A percentile compares a stretch with the other conserved stretches of the same genome.
phyloP scores from a whole-genome alignment of 208 protist genomes.

The Novymonas esmeraldas region DNA sequence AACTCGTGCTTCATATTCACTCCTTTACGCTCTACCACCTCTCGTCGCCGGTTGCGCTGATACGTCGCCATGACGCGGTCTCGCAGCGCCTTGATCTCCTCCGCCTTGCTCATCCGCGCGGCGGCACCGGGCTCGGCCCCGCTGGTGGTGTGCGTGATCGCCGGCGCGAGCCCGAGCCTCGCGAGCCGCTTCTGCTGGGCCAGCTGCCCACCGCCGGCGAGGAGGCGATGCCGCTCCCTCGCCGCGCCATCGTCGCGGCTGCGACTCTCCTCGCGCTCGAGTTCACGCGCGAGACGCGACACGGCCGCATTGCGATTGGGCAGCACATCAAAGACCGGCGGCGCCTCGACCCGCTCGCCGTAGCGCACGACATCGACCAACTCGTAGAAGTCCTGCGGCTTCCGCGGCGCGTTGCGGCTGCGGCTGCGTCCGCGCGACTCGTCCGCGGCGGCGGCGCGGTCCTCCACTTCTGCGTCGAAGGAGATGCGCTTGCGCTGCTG shows the following conservation, averaged over 20 bases:
- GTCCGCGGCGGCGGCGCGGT: slow-evolving; percentile 18
- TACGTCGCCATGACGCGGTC: slow-evolving; percentile 82
- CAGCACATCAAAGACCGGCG: slow-evolving; percentile 84
- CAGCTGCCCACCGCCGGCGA: slow-evolving; percentile 39
- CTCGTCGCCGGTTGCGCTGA: slow-evolving; percentile 55
- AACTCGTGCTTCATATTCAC: slow-evolving; percentile 86
- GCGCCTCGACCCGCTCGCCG: slow-evolving; percentile 85
- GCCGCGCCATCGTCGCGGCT: background rate
- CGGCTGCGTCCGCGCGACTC: background rate
- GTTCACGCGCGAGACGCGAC: slow-evolving; percentile 50
- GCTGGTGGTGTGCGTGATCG: slow-evolving; percentile 34
- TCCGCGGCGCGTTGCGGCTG: slow-evolving; percentile 9
- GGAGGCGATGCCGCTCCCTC: slow-evolving; percentile 28
- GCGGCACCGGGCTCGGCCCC: slow-evolving; percentile 3
- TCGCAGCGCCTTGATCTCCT: slow-evolving; percentile 79
- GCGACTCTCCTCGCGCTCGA: slow-evolving; percentile 30
- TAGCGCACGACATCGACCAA: slow-evolving; percentile 86
- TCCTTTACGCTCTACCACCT: slow-evolving; percentile 52
- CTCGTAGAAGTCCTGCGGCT: slow-evolving; percentile 77
- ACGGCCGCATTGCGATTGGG: slow-evolving; percentile 76
- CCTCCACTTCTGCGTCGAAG: slow-evolving; percentile 39
- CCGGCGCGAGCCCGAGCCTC: slow-evolving; percentile 57
- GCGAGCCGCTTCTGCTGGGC: slow-evolving; percentile 72
- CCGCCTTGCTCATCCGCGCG: slow-evolving; percentile 42
- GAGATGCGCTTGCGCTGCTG: slow-evolving; percentile 56